Conservation (phyloP, 495 filamentous ascomycete species). For the Chaetomium tenue region DNA sequence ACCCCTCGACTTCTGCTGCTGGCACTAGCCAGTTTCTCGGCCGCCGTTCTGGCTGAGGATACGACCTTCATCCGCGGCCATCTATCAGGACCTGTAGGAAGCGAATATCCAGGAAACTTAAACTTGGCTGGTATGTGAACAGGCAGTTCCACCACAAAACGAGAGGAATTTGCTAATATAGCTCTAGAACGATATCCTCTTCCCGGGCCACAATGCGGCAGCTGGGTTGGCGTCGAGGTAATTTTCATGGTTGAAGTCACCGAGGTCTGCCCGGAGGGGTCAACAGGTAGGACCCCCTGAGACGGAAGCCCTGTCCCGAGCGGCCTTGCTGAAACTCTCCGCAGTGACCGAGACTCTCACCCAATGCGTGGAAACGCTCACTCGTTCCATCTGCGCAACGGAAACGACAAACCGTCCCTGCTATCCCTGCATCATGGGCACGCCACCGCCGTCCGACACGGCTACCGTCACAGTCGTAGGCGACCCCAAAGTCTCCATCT, state of each 20-base stretch:
- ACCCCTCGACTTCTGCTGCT: constrained; percentile 14
- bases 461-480: constrained; percentile 40
- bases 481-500: too few species aligned
- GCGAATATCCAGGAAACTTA: constrained; percentile 21
- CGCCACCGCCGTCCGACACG: constrained; percentile 26
- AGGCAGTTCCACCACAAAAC: neutral
- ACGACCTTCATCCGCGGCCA: constrained; percentile 26
- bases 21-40: constrained; percentile 27
- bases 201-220: constrained; percentile 25
- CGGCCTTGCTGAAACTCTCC: neutral
- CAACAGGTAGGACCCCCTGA: constrained; percentile 24
- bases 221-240: constrained; percentile 43
- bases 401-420: constrained; percentile 37
- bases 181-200: constrained; percentile 34
- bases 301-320: neutral
- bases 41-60: constrained; percentile 22
- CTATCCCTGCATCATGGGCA: constrained; percentile 38
- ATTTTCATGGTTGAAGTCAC: constrained; percentile 37
- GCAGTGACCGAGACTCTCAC: constrained; percentile 31
- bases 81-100: constrained; percentile 25
- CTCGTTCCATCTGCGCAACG: constrained; percentile 43
- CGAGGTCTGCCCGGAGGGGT: constrained; percentile 35
- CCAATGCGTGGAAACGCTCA: constrained; percentile 31
- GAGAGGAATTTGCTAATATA: constrained; percentile 15
- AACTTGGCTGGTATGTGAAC: constrained; percentile 27